phyloP scores from a whole-genome alignment of 2,329 filamentous ascomycete genomes.

The Aspergillus piperis region DNA sequence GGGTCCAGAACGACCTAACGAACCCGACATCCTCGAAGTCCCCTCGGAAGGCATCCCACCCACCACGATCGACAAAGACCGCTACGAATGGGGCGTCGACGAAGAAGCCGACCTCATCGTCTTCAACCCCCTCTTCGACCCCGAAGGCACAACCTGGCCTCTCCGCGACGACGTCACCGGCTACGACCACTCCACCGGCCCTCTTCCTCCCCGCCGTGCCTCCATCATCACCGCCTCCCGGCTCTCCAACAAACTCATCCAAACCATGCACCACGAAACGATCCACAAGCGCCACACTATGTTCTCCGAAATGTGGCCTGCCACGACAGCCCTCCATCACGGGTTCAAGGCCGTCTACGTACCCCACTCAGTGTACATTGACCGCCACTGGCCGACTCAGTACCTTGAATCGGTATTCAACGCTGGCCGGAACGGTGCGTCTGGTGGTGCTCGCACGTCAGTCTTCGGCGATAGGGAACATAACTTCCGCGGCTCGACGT shows the following conservation, averaged over 20 bases:
- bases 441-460: conserved; percentile 70
- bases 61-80: conserved; percentile 72
- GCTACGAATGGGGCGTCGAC: conserved; percentile 81
- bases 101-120: conserved; percentile 92
- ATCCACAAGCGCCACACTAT: conserved; percentile 82
- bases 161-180: conserved; percentile 81
- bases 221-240: conserved; percentile 87
- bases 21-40: conserved; percentile 70
- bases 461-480: conserved; percentile 84
- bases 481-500: conserved; percentile 82
- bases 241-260: conserved; percentile 75
- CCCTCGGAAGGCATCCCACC: conserved; percentile 75
- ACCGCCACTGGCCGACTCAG: conserved; percentile 79
- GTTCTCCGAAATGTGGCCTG: conserved; percentile 96
- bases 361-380: conserved; percentile 84
- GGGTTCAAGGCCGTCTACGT: conserved; percentile 90
- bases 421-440: conserved; percentile 71
- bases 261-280: conserved; percentile 89
- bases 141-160: conserved; percentile 81
- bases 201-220: conserved; percentile 68
- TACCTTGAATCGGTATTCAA: conserved; percentile 82
- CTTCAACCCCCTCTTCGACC: conserved; percentile 89
- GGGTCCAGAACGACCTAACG: conserved; percentile 73
- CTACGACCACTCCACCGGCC: conserved; percentile 65
- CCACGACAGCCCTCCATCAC: conserved; percentile 83